Base-by-base conservation (phyloP, 2,329 filamentous ascomycete genomes). In the Didymella arachidicola region DNA sequence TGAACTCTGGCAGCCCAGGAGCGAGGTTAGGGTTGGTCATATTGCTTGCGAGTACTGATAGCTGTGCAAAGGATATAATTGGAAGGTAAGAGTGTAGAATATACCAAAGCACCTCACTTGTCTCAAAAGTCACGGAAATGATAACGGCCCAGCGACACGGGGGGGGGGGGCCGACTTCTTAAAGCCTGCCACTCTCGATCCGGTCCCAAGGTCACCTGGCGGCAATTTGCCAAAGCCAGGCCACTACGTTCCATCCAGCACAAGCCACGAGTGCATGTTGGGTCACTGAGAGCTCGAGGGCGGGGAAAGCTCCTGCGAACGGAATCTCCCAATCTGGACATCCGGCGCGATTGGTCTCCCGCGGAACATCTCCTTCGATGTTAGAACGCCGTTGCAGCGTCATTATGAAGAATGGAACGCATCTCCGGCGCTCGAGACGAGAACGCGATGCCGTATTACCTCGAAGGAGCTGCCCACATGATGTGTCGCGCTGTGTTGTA, bases 1-100 rank as follows among this genome's bases (percentile, higher is more conserved):
- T 88, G 80, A 95, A 95, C 72, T 95, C 92, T 43, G 89, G 87
- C 49, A 93, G 78, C 26, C 68, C 66, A 38, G 59, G 60, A 18
- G 61, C 50, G 32, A 53, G 44, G 26, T 41, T 58, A 16, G 56
- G 53, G n/a, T 58, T 39, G 8, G 65, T 53, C 68, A 70, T 70
- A 2, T 43, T 63, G 29, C 25, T 4, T 26, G 16, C 2, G 11
- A 26, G n/a, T 44, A 27, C 10, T 7, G 14, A 45, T 29, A 16
- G 19, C 26, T 10, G 22, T 25, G 10, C 2, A 22, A 8, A 38
- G 7, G n/a, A 19, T 29, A 41, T 14, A 19, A 29, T 41, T 39
- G 26, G 34, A 18, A n/a, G 25, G 25, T 36, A 22, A n/a, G 39
- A 49, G 54, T 46, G 44, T 39, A 34, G 11, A 14, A 11, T 18